Evolutionary conservation across 1,139 yeast genomes (phyloP), one percentile per base, ranked within the genome.

Genomic region (Nakaseomyces delphensis): DNA sequence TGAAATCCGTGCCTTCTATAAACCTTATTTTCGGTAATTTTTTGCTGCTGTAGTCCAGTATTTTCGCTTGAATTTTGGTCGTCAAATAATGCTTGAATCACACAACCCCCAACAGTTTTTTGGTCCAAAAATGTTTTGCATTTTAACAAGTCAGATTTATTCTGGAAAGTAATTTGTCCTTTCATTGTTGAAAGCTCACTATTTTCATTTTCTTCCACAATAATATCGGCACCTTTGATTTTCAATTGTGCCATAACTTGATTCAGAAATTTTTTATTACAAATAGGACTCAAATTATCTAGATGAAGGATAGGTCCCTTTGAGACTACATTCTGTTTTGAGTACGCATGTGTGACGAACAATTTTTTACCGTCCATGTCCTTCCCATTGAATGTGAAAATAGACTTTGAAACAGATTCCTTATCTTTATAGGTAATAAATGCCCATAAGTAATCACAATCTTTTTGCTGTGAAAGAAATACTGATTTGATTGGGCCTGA

Each of bases 381-480:
- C 8, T 52, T 46, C n/a, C 55, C 55, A 44, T 66, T 57, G 32
- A 58, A 54, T 15, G 43, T 42, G 11, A 46, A 41, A n/a, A 64
- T 54, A 3, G 69, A 64, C 14, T 45, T 42, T 3, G 47, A 39
- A 1, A 64, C 61, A 43, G 64, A 65, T 4, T 45, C 38, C 7
- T 58, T 55, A 30, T 57, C 57, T 36, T 66, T 65, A 54, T 66
- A 64, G 0, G 73, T 71, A 6, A 71, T 60, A 39, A 71, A 61
- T 3, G 73, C 70, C 76, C 76, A 72, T 16, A 68, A 48, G 1
- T 74, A 70, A 21, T 64, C 62, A 36, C 54, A 58, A 28, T 52
- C 55, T 0, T 60, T 55, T 13, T 66, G 69, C 19, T 59, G 59
- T 21, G 71, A 63, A 9, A 68, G 56, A 40, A 60, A 64, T 3